Evolutionary conservation across 2,329 filamentous ascomycete species (phyloP).

Genomic region (Colletotrichum aenigma): DNA sequence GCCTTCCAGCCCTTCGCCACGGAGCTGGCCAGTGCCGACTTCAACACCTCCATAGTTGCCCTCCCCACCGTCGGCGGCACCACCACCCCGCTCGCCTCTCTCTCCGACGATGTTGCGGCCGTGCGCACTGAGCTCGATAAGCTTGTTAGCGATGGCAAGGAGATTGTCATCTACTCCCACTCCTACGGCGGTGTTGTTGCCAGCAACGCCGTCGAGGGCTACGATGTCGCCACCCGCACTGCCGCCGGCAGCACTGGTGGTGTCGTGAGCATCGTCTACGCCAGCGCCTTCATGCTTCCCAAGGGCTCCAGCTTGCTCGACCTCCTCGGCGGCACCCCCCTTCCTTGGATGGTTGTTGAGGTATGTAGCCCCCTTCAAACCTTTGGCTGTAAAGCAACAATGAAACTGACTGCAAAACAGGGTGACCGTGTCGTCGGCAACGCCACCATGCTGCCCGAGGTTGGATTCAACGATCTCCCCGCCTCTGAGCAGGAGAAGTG

Average conservation of each 20-base stretch:
- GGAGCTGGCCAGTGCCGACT: slow-evolving; percentile 18
- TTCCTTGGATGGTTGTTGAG: slow-evolving; percentile 31
- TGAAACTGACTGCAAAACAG: background rate
- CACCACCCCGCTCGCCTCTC: slow-evolving; percentile 24
- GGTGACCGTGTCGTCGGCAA: slow-evolving; percentile 13
- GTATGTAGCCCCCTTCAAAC: slow-evolving; percentile 7
- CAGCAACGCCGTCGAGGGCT: slow-evolving; percentile 39
- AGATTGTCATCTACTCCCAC: slow-evolving; percentile 46
- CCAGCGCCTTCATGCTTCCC: slow-evolving; percentile 36
- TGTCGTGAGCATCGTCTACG: slow-evolving; percentile 39
- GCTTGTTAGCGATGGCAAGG: slow-evolving; percentile 37
- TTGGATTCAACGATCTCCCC: slow-evolving; percentile 16
- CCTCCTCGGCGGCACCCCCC: slow-evolving; percentile 24
- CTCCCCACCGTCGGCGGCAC: slow-evolving; percentile 37
- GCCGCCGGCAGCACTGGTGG: slow-evolving; percentile 38
- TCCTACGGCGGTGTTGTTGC: slow-evolving; percentile 47
- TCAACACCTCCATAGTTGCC: slow-evolving; percentile 29
- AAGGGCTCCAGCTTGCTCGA: slow-evolving; percentile 27
- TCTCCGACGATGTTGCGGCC: slow-evolving; percentile 34
- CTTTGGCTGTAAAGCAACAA: background rate
- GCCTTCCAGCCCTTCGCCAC: slow-evolving; percentile 27
- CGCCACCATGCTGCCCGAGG: slow-evolving; percentile 13
- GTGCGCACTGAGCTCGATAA: slow-evolving; percentile 29
- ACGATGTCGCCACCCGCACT: slow-evolving; percentile 35
- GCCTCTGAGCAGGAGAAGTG: slow-evolving; percentile 15